These are phyloP conservation scores for Myriosclerotinia curreyana DNA, from an alignment of 2,329 filamentous ascomycete species.

Conservation along the genomic window DNA sequence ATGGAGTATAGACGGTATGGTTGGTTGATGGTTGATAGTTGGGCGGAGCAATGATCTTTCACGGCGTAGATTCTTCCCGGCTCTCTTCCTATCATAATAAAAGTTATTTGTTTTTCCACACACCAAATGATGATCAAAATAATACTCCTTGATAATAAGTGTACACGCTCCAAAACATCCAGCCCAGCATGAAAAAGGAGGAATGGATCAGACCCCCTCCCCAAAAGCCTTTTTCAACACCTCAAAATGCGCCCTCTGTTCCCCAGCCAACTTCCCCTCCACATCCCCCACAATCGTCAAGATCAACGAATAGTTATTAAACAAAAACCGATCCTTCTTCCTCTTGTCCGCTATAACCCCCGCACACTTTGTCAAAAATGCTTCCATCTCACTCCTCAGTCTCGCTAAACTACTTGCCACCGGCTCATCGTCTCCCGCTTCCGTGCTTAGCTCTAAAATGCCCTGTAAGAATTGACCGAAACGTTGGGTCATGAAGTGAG, in stretches of 20 bases:
- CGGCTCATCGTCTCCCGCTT: conserved; percentile 91
- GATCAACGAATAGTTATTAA: conserved; percentile 95
- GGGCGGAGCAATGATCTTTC: background rate
- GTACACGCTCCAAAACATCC: conserved; percentile 10
- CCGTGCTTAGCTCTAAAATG: conserved; percentile 77
- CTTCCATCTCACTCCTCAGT: conserved; percentile 77
- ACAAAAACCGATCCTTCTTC: conserved; percentile 83
- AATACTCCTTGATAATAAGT: background rate
- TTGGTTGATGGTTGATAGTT: background rate
- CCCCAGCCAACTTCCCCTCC: conserved; percentile 67
- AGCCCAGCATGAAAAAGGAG: background rate
- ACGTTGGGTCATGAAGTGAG: conserved; percentile 89
- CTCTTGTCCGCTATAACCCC: conserved; percentile 72
- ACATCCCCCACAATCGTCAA: conserved; percentile 84
- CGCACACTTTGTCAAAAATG: conserved; percentile 74
- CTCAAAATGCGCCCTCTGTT: conserved; percentile 75
- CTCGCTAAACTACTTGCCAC: conserved; percentile 77
- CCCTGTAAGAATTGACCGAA: conserved; percentile 91
- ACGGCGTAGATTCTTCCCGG: background rate
- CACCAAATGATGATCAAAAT: background rate
- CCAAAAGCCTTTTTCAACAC: conserved; percentile 58
- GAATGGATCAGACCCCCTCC: conserved; percentile 39
- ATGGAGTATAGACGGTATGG: conserved; percentile 2
- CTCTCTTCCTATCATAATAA: conserved; percentile 9
- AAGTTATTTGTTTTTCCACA: conserved; percentile 4